phyloP scores from a whole-genome alignment of 2,329 filamentous ascomycete species.

The Hypomyces rosellus region DNA sequence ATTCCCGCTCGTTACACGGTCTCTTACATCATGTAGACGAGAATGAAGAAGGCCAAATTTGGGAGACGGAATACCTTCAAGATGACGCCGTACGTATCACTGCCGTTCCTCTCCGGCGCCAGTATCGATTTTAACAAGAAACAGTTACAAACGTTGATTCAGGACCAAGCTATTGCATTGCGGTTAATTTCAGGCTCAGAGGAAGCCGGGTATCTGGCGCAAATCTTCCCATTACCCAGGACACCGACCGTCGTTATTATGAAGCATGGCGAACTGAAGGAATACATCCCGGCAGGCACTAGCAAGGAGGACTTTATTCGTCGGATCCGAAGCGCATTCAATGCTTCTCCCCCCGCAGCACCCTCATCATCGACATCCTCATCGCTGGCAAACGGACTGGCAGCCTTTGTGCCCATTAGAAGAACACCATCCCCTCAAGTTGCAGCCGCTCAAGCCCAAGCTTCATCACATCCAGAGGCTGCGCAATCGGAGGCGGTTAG shows the following conservation, averaged over 20 bases:
- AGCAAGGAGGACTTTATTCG: constrained; percentile 60
- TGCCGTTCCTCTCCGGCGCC: not conserved
- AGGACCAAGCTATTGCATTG: constrained; percentile 60
- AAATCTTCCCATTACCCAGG: constrained; percentile 73
- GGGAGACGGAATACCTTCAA: constrained; percentile 64
- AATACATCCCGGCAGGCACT: constrained; percentile 64
- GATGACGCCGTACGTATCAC: constrained; percentile 45
- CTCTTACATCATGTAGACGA: constrained; percentile 47
- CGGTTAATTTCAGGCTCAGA: constrained; percentile 65
- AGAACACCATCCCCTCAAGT: constrained; percentile 4
- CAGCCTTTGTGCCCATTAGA: constrained; percentile 4
- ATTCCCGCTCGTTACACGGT: not conserved
- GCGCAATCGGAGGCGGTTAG: constrained; percentile 29
- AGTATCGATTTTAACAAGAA: constrained; percentile 11
- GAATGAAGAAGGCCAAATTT: constrained; percentile 59
- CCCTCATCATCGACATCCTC: constrained; percentile 13
- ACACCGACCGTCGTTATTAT: constrained; percentile 78
- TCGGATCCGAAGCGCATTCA: constrained; percentile 30
- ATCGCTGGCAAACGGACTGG: constrained; percentile 1
- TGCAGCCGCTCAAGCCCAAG: constrained; percentile 15
- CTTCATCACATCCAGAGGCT: constrained; percentile 15
- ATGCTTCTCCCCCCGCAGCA: constrained; percentile 13
- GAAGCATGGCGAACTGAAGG: constrained; percentile 68
- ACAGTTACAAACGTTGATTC: constrained; percentile 51
- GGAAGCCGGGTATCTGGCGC: constrained; percentile 74